Evolutionary conservation across 805 yeast species (phyloP), one percentile per base, ranked within the genome.

Genomic region (Jamesozyma spencerorum): DNA sequence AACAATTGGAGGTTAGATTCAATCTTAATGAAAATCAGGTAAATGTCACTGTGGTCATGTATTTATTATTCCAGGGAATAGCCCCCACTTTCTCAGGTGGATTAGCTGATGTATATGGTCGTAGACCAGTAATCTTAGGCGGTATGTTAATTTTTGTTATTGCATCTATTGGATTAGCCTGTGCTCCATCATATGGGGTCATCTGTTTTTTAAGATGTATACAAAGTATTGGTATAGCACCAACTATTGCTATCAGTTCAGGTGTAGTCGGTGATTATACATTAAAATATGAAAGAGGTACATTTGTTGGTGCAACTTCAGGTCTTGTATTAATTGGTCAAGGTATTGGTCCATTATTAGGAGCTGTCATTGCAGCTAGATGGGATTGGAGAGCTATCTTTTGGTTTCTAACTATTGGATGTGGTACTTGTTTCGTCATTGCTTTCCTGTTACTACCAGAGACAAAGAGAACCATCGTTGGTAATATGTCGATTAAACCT

Each of bases 181-280:
- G 69, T 20, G 61, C 77, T 2, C 62, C 74, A 14, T 70, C 66
- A 1, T 82, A 75, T 51, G 76, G 83, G 66, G 64, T 76, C 10
- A 63, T 85, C 20, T 64, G 81, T 3, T 71, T 82, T 7, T 58
- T 85, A 35, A 62, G 95, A 44, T 73, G 83, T 55, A 50, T 82
- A 10, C 86, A 84, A 52, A 85, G 92, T 2, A 66, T 77, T 3
- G 85, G 83, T 18, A 77, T 79, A 8, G 78, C 90, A 0, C 85
- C 94, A 0, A 70, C 84, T 1, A 71, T 85, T 19, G 77, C 92
- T 4, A 70, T 85, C 4, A 68, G 71, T 31, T 70, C 81, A 0
- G 92, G 90, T 2, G 70, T 79, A 0, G 75, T 81, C 12, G 88
- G 86, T 14, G 95, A 85, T 61, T 66, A 79, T 32, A 75, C 85